phyloP scores from a whole-genome alignment of 495 filamentous ascomycete species.

The Parmelia sp. region DNA sequence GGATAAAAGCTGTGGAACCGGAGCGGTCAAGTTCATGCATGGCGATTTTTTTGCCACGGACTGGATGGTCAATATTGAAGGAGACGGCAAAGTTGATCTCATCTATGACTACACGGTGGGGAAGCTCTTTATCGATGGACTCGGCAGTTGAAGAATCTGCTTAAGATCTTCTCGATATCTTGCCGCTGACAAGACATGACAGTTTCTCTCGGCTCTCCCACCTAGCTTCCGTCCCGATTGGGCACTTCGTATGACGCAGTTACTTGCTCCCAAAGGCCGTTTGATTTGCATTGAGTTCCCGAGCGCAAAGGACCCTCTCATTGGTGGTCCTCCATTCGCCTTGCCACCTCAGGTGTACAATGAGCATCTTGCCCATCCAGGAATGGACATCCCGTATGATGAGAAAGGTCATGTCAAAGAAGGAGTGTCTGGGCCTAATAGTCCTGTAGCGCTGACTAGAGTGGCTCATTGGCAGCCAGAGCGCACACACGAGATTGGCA shows the following conservation, averaged over 20 bases:
- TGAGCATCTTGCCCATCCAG: constrained; percentile 59
- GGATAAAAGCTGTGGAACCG: constrained; percentile 42
- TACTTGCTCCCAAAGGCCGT: constrained; percentile 55
- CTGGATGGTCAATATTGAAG: constrained; percentile 45
- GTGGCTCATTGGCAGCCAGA: constrained; percentile 60
- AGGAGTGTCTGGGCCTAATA: constrained; percentile 36
- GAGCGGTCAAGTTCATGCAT: constrained; percentile 51
- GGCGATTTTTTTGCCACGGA: constrained; percentile 70
- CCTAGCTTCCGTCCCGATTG: constrained; percentile 59
- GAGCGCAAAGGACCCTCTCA: constrained; percentile 55
- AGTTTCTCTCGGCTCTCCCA: constrained; percentile 79
- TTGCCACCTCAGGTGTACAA: constrained; percentile 57
- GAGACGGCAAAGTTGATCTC: constrained; percentile 58
- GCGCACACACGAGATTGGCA: constrained; percentile 61
- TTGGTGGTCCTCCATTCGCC: constrained; percentile 65
- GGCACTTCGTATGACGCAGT: constrained; percentile 57
- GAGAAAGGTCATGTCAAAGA: constrained; percentile 45
- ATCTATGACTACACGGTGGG: constrained; percentile 82
- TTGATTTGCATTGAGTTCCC: constrained; percentile 82
- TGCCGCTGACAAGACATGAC: constrained; percentile 14
- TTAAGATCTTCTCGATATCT: not conserved
- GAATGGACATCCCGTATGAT: constrained; percentile 57
- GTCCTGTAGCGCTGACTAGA: constrained; percentile 46
- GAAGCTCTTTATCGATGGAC: not conserved
- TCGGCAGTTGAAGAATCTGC: not conserved